Evolutionary conservation across 192 early-diverging fungal genomes (phyloP), one percentile per base, ranked within the genome.

Genomic region (Chytriomyces hyalinus): DNA sequence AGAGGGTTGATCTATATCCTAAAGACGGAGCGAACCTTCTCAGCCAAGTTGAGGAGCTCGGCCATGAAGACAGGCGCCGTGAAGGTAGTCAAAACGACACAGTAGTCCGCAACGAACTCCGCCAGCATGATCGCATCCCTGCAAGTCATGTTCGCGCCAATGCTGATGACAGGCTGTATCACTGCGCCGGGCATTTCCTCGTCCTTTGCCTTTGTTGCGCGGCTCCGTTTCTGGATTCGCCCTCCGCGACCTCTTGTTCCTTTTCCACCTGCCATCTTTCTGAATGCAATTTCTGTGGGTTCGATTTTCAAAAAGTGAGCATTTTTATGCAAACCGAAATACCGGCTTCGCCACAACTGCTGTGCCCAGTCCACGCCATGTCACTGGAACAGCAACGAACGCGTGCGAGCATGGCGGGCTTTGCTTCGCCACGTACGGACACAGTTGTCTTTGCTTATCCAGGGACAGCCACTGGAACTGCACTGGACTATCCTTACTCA

Each of bases 31-130:
- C 51, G 11, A 9, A 74, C 72, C 72, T 74, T 74, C 63, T 74
- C 72, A 10, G 63, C 72, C 44, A 74, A 46, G 61, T 74, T 74
- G 28, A 63, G 36, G 60, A 74, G 43, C 44, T 74, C 60, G 3
- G 17, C 61, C 43, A 63, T 44, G 61, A 74, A 74, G 6, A 15
- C 10, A n/a, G 11, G 13, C 2, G 24, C 15, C 13, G 60, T 61
- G 28, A 74, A 74, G 7, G 28, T 36, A 1, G 57, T 61, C 13
- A 74, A 4, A 10, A 63, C 36, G 8, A 74, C 36, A 1, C 7
- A 15, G 46, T 74, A 74, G 72, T 74, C 72, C 17, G 13, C 60
- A 46, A 45, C 46, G 13, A 74, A 11, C 9, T 61, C 26, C 11
- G 72, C 72, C 7, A 10, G 8, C 22, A 74, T 10, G 44, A 74